phyloP scores from a whole-genome alignment of 2,329 filamentous ascomycete species.

The Calonectria ilicicola region DNA sequence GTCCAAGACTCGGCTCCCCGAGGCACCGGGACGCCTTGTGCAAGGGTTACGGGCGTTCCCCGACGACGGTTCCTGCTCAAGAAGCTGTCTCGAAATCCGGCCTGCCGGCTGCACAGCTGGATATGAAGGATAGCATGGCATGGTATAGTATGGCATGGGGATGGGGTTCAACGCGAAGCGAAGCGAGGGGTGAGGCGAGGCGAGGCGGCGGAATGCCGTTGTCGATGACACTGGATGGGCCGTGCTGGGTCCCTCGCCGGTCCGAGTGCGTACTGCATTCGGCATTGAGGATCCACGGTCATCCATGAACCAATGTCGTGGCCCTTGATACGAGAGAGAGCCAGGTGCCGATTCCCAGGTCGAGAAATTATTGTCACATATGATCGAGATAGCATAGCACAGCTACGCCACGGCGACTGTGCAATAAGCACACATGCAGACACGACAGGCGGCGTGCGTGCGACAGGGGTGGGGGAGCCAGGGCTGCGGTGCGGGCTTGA shows the following conservation, averaged over 20 bases:
- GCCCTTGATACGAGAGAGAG: neutral
- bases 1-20: slow-evolving; percentile 15
- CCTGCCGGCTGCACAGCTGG: neutral
- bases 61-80: neutral
- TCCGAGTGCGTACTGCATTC: slow-evolving; percentile 8
- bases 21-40: slow-evolving; percentile 5
- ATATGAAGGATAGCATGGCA: neutral
- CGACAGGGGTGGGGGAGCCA: slow-evolving; percentile 9
- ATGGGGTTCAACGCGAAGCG: slow-evolving; percentile 11
- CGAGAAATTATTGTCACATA: slow-evolving; percentile 2
- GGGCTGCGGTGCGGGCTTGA: slow-evolving; percentile 1
- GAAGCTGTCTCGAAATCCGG: neutral
- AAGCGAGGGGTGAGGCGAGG: slow-evolving; percentile 18
- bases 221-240: neutral
- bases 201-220: slow-evolving; percentile 13
- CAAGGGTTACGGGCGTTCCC: neutral
- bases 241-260: neutral
- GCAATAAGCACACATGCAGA: slow-evolving; percentile 7
- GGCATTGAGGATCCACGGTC: neutral
- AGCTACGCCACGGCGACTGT: neutral
- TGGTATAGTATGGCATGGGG: neutral
- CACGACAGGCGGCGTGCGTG: neutral
- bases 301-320: slow-evolving; percentile 2
- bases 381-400: neutral
- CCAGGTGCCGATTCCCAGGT: neutral